Base-by-base conservation (phyloP, 805 yeast species). In the Ogataea saltuana region DNA sequence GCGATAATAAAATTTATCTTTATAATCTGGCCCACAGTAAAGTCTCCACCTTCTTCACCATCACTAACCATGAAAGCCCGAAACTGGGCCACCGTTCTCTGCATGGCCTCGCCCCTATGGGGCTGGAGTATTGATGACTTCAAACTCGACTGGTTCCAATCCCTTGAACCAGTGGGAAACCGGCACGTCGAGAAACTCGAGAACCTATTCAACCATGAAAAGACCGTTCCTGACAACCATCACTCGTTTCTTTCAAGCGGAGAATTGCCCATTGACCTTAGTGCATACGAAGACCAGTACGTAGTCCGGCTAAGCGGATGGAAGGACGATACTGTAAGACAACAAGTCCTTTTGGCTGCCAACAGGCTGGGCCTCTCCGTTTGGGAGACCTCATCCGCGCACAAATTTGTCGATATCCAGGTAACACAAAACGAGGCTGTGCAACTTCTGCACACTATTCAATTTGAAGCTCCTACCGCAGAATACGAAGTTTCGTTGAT, bases 321-420 rank as follows among this genome's bases (percentile, higher is more conserved):
- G 60, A 40, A 51, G 1, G 47, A 55, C n/a, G 41, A 54, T 13
- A 39, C 40, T 2, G 46, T 53, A 15, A 46, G 57, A 28, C 47
- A 53, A 17, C 40, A 50, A 27, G 53, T 62, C 4, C 34, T 70
- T 2, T 31, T 44, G 37, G 27, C 50, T 6, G 49, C 60, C 3
- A 45, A 58, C n/a, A 38, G 51, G 19, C 33, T 50, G 23, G 41
- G 37, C 2, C 29, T 61, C 18, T 68, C 67, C 32, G 56, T 72
- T 4, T 84, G 90, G 90, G 78, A 73, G n/a, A 58, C 57, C 16
- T 61, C 71, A 21, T 42, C 48, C 4, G 48, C 60, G 1, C 70
- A 67, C 2, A 58, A 65, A 6, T 80, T 74, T 25, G 63, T 78
- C 12, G 88, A 82, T 57, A 45, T 81, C 5, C 66, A 67, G 39